Conservation (phyloP, 345 rosid species). For the Citrus australasica region DNA sequence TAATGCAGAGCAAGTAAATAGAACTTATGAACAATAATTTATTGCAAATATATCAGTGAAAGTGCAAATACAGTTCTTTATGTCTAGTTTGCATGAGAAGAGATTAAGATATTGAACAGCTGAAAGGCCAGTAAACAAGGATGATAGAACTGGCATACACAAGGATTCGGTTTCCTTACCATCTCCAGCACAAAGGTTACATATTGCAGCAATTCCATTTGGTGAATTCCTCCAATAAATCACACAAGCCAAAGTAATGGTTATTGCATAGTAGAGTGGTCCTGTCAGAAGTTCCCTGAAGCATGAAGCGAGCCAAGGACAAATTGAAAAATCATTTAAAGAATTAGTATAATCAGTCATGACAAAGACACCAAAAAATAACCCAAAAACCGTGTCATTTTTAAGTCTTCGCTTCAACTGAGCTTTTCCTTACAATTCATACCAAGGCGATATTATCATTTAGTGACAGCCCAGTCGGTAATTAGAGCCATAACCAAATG, state of each 20-base stretch:
- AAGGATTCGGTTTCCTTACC: constrained; percentile 40
- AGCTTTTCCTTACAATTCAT: background rate
- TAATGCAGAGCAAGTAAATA: constrained; percentile 19
- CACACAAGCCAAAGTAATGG: constrained; percentile 55
- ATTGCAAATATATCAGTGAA: background rate
- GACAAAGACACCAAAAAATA: background rate
- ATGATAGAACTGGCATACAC: background rate
- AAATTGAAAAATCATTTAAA: constrained; percentile 10
- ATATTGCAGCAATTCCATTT: constrained; percentile 63
- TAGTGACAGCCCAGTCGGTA: background rate
- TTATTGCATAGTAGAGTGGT: constrained; percentile 68
- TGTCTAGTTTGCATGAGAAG: background rate
- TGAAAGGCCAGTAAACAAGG: background rate
- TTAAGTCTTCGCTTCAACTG: background rate
- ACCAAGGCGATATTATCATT: background rate
- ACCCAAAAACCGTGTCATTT: background rate
- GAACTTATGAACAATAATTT: background rate
- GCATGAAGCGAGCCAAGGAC: constrained; percentile 20
- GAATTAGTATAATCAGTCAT: background rate
- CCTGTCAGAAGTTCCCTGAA: constrained; percentile 94
- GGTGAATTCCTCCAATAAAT: constrained; percentile 87
- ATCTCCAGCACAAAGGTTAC: constrained; percentile 99
- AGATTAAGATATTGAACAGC: background rate
- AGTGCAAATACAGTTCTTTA: background rate
- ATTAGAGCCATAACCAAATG: background rate